phyloP scores from a whole-genome alignment of 805 yeast genomes.

The Cephaloascus albidus region DNA sequence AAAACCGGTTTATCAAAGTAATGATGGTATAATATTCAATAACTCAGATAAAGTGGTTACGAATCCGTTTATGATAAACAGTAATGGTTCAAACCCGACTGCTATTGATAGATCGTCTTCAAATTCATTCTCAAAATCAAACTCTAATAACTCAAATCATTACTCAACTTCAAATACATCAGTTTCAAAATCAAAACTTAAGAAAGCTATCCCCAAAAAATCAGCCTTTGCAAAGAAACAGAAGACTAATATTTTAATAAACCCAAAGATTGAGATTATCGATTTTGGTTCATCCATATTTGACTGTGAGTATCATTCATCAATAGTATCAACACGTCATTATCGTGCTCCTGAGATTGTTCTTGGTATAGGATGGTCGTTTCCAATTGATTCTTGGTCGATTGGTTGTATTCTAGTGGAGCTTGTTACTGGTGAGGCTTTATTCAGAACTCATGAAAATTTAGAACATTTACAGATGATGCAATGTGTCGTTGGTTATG shows the following conservation, averaged over 20 bases:
- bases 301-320: constrained; percentile 87
- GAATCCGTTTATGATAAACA: too few species aligned
- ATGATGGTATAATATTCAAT: too few species aligned
- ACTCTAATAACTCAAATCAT: too few species aligned
- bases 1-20: too few species aligned
- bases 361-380: constrained; percentile 93
- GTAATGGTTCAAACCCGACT: too few species aligned
- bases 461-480: constrained; percentile 92
- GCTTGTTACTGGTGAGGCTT: constrained; percentile 85
- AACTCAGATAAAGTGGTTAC: too few species aligned
- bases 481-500: constrained; percentile 63
- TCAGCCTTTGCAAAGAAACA: neutral
- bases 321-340: constrained; percentile 89
- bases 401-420: constrained; percentile 91
- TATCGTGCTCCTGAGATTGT: constrained; percentile 97
- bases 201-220: too few species aligned
- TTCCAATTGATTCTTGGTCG: constrained; percentile 96
- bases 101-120: too few species aligned
- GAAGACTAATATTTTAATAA: constrained; percentile 41
- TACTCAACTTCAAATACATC: too few species aligned
- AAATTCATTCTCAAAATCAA: too few species aligned
- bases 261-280: constrained; percentile 80
- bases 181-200: too few species aligned
- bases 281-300: constrained; percentile 98
- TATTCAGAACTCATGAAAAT: constrained; percentile 92